A percentile compares a stretch with the other conserved stretches of the same genome.
Evolutionary conservation across 1,284 basidiomycete species (phyloP).

Genomic region (Apiotrichum siamense): DNA sequence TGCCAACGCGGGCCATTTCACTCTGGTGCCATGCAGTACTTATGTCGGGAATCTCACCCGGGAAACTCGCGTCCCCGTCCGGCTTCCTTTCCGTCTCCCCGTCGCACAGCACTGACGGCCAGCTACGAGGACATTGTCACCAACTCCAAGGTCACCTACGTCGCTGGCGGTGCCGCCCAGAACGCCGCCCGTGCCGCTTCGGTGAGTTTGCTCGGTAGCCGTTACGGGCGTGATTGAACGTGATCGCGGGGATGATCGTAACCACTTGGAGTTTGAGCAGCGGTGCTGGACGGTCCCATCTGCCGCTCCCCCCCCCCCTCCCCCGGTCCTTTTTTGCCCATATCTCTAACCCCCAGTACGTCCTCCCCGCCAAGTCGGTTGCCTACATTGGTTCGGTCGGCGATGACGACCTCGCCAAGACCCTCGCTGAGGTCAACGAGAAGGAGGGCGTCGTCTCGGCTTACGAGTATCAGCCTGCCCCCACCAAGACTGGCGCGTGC

Average conservation of each 20-base stretch:
- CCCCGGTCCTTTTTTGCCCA: background rate
- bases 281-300: no score
- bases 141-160: slow-evolving; percentile 75
- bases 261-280: background rate
- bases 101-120: no score
- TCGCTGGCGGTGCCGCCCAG: slow-evolving; percentile 95
- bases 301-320: background rate
- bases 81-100: no score
- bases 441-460: slow-evolving; percentile 83
- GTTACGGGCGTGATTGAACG: background rate
- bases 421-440: slow-evolving; percentile 86
- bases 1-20: no score
- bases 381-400: slow-evolving; percentile 95
- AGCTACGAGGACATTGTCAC: slow-evolving; percentile 85
- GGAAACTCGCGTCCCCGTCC: no score
- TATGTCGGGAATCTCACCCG: no score
- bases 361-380: slow-evolving; percentile 81
- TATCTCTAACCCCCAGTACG: slow-evolving; percentile 57
- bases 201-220: no score
- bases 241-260: background rate
- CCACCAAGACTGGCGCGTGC: slow-evolving; percentile 90
- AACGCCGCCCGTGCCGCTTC: slow-evolving; percentile 94
- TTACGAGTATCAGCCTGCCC: slow-evolving; percentile 75
- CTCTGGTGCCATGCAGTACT: no score
- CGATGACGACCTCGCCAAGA: slow-evolving; percentile 80